Evolutionary conservation across 441 rosid species (phyloP).

Genomic region (Populus hybrid): DNA sequence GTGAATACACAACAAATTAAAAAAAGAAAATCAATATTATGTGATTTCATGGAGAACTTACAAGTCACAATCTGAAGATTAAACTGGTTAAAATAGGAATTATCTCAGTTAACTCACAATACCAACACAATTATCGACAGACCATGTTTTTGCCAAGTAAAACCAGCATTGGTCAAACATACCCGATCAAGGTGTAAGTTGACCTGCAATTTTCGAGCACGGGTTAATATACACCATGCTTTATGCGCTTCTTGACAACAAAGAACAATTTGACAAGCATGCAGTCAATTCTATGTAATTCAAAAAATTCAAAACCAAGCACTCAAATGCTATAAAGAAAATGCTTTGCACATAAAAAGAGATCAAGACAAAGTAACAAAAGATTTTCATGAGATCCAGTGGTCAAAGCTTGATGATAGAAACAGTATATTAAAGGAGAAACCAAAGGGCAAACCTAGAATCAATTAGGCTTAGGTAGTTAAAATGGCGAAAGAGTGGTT

Average conservation of each 20-base stretch:
- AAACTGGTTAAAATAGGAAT: conserved; percentile 18
- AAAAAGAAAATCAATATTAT: background rate
- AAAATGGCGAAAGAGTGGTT: background rate
- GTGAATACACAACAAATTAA: background rate
- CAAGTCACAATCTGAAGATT: conserved; percentile 16
- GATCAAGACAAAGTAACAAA: background rate
- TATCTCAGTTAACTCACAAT: conserved; percentile 18
- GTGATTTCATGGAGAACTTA: conserved; percentile 17
- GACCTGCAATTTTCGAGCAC: conserved; percentile 25
- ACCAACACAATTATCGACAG: conserved; percentile 18
- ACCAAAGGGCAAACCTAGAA: background rate
- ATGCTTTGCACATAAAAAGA: background rate
- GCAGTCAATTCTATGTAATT: background rate
- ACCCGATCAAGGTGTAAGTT: conserved; percentile 14
- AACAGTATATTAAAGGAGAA: background rate
- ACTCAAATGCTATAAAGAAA: background rate
- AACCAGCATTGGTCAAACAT: conserved; percentile 16
- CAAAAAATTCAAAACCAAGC: background rate
- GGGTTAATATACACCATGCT: conserved; percentile 11
- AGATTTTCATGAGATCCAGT: background rate
- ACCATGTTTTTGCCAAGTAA: conserved; percentile 14
- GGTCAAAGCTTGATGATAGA: background rate
- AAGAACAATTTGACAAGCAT: background rate
- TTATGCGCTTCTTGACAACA: conserved; percentile 4
- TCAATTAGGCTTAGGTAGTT: background rate